Evolutionary conservation across 192 early-diverging fungal genomes (phyloP).

Genomic region (Gonapodya prolifera): DNA sequence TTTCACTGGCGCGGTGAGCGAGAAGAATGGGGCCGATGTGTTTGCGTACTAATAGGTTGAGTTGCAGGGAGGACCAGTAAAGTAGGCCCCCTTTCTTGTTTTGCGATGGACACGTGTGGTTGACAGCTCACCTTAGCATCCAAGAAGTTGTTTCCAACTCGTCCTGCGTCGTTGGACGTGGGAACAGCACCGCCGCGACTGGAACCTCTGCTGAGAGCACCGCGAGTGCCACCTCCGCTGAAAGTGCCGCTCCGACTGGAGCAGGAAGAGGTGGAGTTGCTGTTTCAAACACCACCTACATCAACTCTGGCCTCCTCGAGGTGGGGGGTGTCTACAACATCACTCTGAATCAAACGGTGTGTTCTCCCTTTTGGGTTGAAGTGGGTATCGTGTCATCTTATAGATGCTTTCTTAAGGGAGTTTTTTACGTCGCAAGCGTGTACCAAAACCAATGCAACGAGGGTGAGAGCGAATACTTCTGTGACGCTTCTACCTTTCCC

Average conservation of each 20-base stretch:
- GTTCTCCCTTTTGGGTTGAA: neutral
- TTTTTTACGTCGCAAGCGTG: neutral
- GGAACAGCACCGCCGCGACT: too few species aligned
- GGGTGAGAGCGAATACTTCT: neutral
- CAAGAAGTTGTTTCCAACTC: too few species aligned
- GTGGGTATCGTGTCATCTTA: neutral
- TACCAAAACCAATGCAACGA: neutral
- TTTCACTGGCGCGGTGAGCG: neutral
- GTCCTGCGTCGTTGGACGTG: too few species aligned
- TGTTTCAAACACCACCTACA: neutral
- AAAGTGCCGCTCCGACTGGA: neutral
- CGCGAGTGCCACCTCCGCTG: neutral
- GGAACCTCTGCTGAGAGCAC: too few species aligned
- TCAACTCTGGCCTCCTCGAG: neutral
- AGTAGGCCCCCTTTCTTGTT: too few species aligned
- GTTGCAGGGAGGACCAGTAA: too few species aligned
- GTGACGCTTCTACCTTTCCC: too few species aligned
- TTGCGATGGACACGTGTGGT: too few species aligned
- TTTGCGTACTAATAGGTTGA: too few species aligned
- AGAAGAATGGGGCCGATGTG: neutral
- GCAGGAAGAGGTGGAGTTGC: neutral
- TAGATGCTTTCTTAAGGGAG: neutral
- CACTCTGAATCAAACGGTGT: neutral
- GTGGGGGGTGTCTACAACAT: neutral
- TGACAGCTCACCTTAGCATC: too few species aligned